A percentile compares a stretch with the other conserved stretches of the same genome.
phyloP scores from a whole-genome alignment of 202 grass and related monocot genomes.

The Elaeis oleifera region DNA sequence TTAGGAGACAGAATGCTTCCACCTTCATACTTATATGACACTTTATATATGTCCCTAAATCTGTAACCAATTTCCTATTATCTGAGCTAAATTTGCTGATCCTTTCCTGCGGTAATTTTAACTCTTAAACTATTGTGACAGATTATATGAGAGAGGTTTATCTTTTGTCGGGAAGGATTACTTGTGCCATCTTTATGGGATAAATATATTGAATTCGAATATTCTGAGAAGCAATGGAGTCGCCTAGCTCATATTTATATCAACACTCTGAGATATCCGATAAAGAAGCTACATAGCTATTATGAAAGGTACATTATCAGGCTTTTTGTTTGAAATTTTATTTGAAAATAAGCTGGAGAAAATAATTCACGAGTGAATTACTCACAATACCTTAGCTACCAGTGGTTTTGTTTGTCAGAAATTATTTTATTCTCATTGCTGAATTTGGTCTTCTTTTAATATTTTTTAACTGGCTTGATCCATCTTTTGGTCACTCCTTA shows the following conservation, averaged over 20 bases:
- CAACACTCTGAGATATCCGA: constrained; percentile 57
- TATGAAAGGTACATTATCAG: constrained; percentile 53
- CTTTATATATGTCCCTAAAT: neutral
- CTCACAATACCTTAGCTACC: too few relatives aligned
- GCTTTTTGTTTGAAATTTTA: constrained; percentile 10
- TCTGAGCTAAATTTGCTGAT: neutral
- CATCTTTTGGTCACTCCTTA: too few relatives aligned
- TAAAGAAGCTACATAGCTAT: constrained; percentile 61
- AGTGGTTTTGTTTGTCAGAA: too few relatives aligned
- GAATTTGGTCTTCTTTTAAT: too few relatives aligned
- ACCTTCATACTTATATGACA: too few relatives aligned
- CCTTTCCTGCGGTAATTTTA: neutral
- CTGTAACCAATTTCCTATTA: constrained; percentile 15
- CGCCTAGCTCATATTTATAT: constrained; percentile 69
- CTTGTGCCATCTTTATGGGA: constrained; percentile 80
- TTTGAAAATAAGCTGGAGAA: neutral
- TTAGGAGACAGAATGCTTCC: too few relatives aligned
- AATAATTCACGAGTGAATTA: constrained; percentile 6
- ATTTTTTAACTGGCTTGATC: too few relatives aligned
- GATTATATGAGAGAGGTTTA: constrained; percentile 71
- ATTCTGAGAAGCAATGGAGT: constrained; percentile 59
- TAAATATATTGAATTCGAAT: constrained; percentile 85
- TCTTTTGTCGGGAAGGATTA: constrained; percentile 84
- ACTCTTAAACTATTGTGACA: constrained; percentile 20
- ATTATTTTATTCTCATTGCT: too few relatives aligned